Base-by-base conservation (phyloP, 495 filamentous ascomycete genomes). In the Penicillium samsonianum region DNA sequence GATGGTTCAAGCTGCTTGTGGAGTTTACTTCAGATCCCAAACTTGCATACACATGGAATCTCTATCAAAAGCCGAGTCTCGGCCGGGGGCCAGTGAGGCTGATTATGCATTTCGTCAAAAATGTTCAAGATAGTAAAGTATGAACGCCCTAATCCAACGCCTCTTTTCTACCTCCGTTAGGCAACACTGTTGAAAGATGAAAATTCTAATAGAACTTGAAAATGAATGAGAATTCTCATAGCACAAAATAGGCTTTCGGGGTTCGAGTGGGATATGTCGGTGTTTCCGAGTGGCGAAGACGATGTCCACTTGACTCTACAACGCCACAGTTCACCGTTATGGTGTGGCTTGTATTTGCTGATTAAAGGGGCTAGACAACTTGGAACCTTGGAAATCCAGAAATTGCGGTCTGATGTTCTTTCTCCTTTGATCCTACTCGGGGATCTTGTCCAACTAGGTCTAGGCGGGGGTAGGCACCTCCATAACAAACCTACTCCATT, bases 291-390 rank as follows among this genome's bases (percentile, higher is more conserved):
- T 48, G 50, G 35, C 35, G 30, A 33, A 59, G 20, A 28, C 50
- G 20, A 59, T 57, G 48, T 35, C 40, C 49, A 59, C 54, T 47
- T 17, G 41, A 41, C 54, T 45, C 31, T 50, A 58, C 35, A 5
- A 49, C 53, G 60, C 65, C 65, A 68, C 63, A 66, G 10, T 38
- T 50, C 55, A 56, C 58, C 60, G 60, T 66, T 61, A 22, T 48
- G 31, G 17, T 61, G 65, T 66, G 65, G 65, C 65, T 63, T 61
- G 57, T 59, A 61, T 42, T 31, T 63, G 14, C 40, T 47, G 7
- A 12, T 20, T 26, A 20, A 47, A 59, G 40, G 40, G 26, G 19
- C 11, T 28, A 40, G 42, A 30, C 50, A 65, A n/a, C n/a, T n/a
- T n/a, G n/a, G n/a, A n/a, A n/a, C n/a, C n/a, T n/a, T n/a, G n/a